These are phyloP conservation scores for Rhynchospora pubera DNA, from an alignment of 176 grass and related monocot genomes.

Conservation along the genomic window DNA sequence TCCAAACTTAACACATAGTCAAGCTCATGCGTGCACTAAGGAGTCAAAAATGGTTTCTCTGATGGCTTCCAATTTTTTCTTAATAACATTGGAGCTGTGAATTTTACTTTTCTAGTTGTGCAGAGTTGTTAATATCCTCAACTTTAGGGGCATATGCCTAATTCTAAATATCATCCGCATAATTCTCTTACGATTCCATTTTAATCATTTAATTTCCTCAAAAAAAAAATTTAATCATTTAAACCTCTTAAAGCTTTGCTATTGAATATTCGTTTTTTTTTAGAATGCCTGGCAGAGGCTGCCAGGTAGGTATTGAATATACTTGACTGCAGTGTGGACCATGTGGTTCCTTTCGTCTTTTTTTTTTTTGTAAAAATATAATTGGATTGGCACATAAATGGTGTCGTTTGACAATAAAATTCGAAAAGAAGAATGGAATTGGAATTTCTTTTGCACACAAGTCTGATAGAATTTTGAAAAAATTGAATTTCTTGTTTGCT, in stretches of 20 bases:
- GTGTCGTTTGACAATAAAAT: not conserved
- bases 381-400: not conserved
- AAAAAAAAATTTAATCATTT: too few species aligned
- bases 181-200: not conserved
- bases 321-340: conserved; percentile 6
- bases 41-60: not conserved
- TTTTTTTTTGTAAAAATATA: not conserved
- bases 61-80: not conserved
- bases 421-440: not conserved
- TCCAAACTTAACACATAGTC: not conserved
- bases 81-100: not conserved
- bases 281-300: too few species aligned
- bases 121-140: too few species aligned
- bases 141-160: not conserved
- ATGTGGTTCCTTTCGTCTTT: not conserved
- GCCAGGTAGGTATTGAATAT: too few species aligned
- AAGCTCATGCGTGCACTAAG: not conserved
- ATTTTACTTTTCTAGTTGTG: not conserved
- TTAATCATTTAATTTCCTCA: too few species aligned
- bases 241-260: too few species aligned
- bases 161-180: not conserved
- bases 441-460: not conserved
- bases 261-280: too few species aligned
- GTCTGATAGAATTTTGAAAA: not conserved
- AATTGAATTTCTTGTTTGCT: not conserved